These are phyloP conservation scores for Litsea cubeba DNA, from an alignment of 164 flowering plant genomes.

Conservation along the genomic window DNA sequence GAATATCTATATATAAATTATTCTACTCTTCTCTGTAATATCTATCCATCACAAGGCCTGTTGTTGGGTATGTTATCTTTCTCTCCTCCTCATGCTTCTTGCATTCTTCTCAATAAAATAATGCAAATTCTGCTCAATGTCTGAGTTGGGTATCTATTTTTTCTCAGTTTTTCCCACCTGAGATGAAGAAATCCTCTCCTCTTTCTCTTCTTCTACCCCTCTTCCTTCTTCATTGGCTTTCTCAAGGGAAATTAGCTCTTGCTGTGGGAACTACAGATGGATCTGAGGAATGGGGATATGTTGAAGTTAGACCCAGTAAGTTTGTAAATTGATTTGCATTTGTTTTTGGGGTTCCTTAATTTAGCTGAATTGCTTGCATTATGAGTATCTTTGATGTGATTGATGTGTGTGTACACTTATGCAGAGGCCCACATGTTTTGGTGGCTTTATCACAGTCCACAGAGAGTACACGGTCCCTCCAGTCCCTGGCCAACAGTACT, in stretches of 20 bases:
- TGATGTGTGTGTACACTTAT: neutral
- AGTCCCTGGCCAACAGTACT: constrained; percentile 56
- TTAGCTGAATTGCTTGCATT: neutral
- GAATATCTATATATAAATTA: no score
- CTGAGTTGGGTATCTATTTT: neutral
- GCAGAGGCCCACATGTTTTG: constrained; percentile 61
- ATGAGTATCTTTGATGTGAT: neutral
- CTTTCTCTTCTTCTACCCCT: neutral
- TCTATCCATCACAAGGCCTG: no score
- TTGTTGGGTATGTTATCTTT: no score
- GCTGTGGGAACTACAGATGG: constrained; percentile 36
- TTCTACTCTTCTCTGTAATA: no score
- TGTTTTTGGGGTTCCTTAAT: neutral
- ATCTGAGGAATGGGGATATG: constrained; percentile 56
- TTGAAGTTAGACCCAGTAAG: constrained; percentile 53
- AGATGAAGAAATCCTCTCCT: constrained; percentile 1
- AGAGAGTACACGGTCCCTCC: constrained; percentile 33
- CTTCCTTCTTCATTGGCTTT: constrained; percentile 4
- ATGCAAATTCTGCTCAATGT: neutral
- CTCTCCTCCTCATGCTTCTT: no score
- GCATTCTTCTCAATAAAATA: neutral
- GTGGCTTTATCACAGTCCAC: constrained; percentile 56
- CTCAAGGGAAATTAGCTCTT: constrained; percentile 13
- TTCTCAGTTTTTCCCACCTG: neutral
- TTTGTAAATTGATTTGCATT: neutral